Evolutionary conservation across 345 rosid species (phyloP).

Genomic region (Nasturtium officinale): DNA sequence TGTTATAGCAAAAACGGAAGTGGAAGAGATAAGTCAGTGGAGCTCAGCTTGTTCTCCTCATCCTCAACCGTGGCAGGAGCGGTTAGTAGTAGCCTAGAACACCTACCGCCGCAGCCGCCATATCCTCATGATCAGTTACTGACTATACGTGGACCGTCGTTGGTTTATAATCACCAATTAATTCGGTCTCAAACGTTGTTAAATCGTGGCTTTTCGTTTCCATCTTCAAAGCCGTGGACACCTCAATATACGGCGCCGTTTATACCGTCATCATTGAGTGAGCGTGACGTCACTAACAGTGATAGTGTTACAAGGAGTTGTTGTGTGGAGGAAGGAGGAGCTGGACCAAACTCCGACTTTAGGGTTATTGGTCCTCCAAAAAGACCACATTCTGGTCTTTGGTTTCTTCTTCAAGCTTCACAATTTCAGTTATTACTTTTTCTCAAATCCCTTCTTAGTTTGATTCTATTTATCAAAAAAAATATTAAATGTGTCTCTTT

Average conservation of each 20-base stretch:
- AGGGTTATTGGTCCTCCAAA: conserved; percentile 75
- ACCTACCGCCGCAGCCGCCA: conserved; percentile 23
- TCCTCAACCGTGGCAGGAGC: conserved; percentile 29
- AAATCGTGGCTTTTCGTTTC: conserved; percentile 9
- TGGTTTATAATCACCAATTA: conserved; percentile 37
- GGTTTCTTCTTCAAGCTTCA: conserved; percentile 93
- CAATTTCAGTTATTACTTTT: conserved; percentile 63
- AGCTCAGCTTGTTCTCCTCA: conserved; percentile 69
- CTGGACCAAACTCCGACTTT: conserved; percentile 70
- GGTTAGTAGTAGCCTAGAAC: conserved; percentile 26
- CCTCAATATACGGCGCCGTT: conserved; percentile 59
- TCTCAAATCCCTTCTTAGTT: not conserved
- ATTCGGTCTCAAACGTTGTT: conserved; percentile 34
- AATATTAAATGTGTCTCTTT: not conserved
- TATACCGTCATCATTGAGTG: conserved; percentile 46
- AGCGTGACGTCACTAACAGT: conserved; percentile 26
- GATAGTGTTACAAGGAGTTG: conserved; percentile 15
- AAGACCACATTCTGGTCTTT: conserved; percentile 84
- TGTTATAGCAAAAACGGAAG: conserved; percentile 43
- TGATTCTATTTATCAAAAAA: not conserved
- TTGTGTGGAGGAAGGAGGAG: conserved; percentile 34
- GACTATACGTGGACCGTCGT: conserved; percentile 33
- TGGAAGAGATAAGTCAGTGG: conserved; percentile 51
- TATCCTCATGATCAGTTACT: conserved; percentile 37
- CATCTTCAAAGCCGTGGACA: conserved; percentile 47